Percentiles rank a stretch among this genome's conserved stretches.
These are phyloP conservation scores for Globisporangium camurandrum DNA, from an alignment of 352 stramenopile species.

Conservation along the genomic window DNA sequence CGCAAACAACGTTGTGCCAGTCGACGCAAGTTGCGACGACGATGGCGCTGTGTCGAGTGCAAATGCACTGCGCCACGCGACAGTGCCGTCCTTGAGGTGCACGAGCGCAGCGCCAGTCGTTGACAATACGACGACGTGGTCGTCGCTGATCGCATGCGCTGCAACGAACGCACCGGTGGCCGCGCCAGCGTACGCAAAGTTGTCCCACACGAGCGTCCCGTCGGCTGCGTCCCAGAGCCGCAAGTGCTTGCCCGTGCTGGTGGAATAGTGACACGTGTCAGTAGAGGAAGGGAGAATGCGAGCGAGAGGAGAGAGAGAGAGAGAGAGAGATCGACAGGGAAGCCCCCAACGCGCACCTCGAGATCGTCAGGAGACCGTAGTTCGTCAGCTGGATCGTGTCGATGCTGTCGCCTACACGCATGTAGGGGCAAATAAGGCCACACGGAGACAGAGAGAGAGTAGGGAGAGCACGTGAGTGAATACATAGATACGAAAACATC, in stretches of 20 bases:
- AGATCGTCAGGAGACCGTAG: conserved; percentile 56
- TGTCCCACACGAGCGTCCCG: conserved; percentile 67
- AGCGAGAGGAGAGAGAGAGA: neutral
- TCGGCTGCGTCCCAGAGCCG: conserved; percentile 59
- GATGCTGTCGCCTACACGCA: conserved; percentile 34
- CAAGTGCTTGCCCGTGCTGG: conserved; percentile 44
- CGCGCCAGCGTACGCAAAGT: conserved; percentile 21
- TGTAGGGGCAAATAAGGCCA: conserved; percentile 3
- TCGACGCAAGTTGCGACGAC: conserved; percentile 36
- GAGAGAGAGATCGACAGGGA: neutral
- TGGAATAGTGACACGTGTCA: conserved; percentile 2
- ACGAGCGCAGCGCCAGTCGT: conserved; percentile 38
- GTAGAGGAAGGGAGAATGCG: neutral
- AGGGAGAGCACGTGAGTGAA: no score
- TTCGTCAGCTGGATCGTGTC: conserved; percentile 66
- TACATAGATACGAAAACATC: no score
- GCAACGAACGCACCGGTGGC: conserved; percentile 24
- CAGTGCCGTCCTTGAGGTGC: conserved; percentile 44
- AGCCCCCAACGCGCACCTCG: conserved; percentile 32
- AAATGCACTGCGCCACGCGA: conserved; percentile 35
- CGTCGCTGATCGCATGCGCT: conserved; percentile 35
- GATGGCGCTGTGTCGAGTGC: conserved; percentile 15
- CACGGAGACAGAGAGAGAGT: no score
- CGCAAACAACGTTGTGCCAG: conserved; percentile 41
- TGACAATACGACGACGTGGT: conserved; percentile 44